These are phyloP conservation scores for Lipomyces sp. DNA, from an alignment of 805 yeast genomes.

Conservation along the genomic window DNA sequence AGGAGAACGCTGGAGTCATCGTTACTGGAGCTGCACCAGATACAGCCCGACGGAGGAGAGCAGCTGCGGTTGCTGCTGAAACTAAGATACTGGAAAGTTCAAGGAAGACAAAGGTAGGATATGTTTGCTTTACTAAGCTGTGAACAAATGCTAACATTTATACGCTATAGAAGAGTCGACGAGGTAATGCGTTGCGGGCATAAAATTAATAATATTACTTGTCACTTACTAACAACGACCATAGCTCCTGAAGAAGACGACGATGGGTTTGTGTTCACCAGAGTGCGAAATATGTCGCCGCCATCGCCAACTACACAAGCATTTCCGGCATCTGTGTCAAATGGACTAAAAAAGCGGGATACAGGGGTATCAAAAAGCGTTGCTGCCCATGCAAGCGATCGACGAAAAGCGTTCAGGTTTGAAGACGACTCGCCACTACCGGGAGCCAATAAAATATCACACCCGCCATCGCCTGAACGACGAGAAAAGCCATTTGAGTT, in stretches of 20 bases:
- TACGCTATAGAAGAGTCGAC: constrained; percentile 6
- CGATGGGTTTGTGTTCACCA: constrained; percentile 46
- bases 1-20: constrained; percentile 10
- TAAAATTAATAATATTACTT: background rate
- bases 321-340: background rate
- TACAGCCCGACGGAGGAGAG: constrained; percentile 21
- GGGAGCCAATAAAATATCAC: background rate
- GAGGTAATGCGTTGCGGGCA: background rate
- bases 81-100: constrained; percentile 33
- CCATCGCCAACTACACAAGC: constrained; percentile 10
- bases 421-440: constrained; percentile 6
- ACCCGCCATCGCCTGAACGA: background rate
- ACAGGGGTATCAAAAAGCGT: background rate
- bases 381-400: background rate
- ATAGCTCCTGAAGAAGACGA: constrained; percentile 42
- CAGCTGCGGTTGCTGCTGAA: constrained; percentile 37
- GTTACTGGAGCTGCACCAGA: background rate
- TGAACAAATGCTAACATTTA: background rate
- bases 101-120: constrained; percentile 17
- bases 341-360: background rate
- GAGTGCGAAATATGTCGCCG: constrained; percentile 35
- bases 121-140: background rate
- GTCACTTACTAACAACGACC: background rate
- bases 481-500: background rate
- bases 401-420: constrained; percentile 12